A percentile compares a stretch with the other conserved stretches of the same genome.
Conservation (phyloP, 305 asterid genomes). For the Fraxinus latifolia region DNA sequence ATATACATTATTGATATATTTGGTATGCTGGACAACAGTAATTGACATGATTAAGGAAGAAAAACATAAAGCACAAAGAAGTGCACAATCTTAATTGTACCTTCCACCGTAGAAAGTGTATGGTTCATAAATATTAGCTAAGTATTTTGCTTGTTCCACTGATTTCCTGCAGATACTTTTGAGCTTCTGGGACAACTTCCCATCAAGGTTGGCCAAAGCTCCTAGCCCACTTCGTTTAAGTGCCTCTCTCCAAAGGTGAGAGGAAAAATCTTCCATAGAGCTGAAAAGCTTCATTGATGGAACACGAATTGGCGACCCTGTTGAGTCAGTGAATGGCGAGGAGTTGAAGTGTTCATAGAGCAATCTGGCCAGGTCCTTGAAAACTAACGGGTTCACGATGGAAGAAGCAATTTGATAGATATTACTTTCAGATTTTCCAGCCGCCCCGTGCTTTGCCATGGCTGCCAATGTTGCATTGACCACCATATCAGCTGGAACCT, state of each 20-base stretch:
- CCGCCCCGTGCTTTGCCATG: conserved; percentile 86
- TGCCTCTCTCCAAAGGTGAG: conserved; percentile 77
- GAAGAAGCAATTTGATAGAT: conserved; percentile 94
- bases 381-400: conserved; percentile 72
- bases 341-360: conserved; percentile 64
- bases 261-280: conserved; percentile 86
- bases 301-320: conserved; percentile 63
- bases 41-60: background rate
- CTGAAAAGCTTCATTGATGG: conserved; percentile 68
- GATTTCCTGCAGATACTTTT: conserved; percentile 65
- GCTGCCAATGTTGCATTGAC: conserved; percentile 98
- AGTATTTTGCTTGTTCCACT: conserved; percentile 75
- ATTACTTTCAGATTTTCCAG: conserved; percentile 58
- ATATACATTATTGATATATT: conserved; percentile 11
- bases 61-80: background rate
- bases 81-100: conserved; percentile 29
- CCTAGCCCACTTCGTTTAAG: conserved; percentile 48
- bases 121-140: conserved; percentile 78
- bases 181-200: conserved; percentile 53
- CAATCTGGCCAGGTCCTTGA: conserved; percentile 63
- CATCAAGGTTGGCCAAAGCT: conserved; percentile 47
- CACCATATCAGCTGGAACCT: conserved; percentile 99
- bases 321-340: conserved; percentile 63
- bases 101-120: conserved; percentile 94
- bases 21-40: background rate